Percentiles rank a stretch among this genome's conserved stretches.
Conservation (phyloP, 352 stramenopile species). For the Phytophthora pseudosyringae region DNA sequence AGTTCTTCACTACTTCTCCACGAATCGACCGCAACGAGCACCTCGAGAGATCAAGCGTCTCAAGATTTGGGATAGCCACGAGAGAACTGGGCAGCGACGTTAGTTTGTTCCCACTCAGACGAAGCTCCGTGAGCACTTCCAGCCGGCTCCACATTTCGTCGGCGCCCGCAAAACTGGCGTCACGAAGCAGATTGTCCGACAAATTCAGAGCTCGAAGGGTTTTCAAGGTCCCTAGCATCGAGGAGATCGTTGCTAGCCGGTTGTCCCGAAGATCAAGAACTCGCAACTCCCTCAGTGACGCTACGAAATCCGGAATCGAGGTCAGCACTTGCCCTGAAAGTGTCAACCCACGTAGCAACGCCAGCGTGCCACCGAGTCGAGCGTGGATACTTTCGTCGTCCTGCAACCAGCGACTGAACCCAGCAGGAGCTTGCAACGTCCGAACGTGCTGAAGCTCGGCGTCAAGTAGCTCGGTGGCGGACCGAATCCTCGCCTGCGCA, state of each 20-base stretch:
- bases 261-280: slow-evolving; percentile 43
- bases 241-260: slow-evolving; percentile 25
- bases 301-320: slow-evolving; percentile 26
- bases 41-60: slow-evolving; percentile 29
- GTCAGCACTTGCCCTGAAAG: slow-evolving; percentile 23
- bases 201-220: slow-evolving; percentile 41
- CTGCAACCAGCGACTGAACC: slow-evolving; percentile 30
- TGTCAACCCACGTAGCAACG: slow-evolving; percentile 17
- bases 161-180: slow-evolving; percentile 33
- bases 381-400: slow-evolving; percentile 23
- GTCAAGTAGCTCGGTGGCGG: slow-evolving; percentile 15
- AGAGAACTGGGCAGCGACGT: slow-evolving; percentile 24
- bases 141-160: slow-evolving; percentile 29
- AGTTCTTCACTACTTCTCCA: slow-evolving; percentile 30
- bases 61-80: slow-evolving; percentile 24
- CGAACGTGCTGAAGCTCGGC: slow-evolving; percentile 32
- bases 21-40: slow-evolving; percentile 30
- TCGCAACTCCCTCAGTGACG: slow-evolving; percentile 30
- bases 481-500: slow-evolving; percentile 30
- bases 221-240: slow-evolving; percentile 24
- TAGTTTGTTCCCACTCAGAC: slow-evolving; percentile 28
- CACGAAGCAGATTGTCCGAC: slow-evolving; percentile 46
- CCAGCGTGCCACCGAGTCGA: slow-evolving; percentile 20
- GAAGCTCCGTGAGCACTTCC: slow-evolving; percentile 18
- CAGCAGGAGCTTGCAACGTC: slow-evolving; percentile 26